A percentile compares a stretch with the other conserved stretches of the same genome.
Conservation (phyloP, 2,329 filamentous ascomycete genomes). For the Verticillium zaregamsianum region DNA sequence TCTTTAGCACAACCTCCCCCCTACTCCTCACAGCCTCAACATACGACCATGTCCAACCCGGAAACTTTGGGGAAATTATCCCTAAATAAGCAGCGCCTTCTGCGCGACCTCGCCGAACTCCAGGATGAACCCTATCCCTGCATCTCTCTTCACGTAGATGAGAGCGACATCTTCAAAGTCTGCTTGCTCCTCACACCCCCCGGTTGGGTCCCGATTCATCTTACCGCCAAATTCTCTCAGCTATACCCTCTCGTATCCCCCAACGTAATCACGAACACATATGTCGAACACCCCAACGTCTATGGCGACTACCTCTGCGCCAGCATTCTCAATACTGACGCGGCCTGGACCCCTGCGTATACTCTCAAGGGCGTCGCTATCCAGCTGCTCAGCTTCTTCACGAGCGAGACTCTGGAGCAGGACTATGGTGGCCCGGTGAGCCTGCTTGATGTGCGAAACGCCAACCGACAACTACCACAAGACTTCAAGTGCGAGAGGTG, state of each 20-base stretch:
- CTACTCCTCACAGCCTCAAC: neutral
- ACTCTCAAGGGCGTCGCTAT: slow-evolving; percentile 45
- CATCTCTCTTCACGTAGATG: slow-evolving; percentile 32
- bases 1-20: neutral
- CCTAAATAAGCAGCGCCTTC: slow-evolving; percentile 19
- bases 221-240: slow-evolving; percentile 30
- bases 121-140: slow-evolving; percentile 41
- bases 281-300: slow-evolving; percentile 41
- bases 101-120: slow-evolving; percentile 42
- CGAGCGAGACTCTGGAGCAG: slow-evolving; percentile 41
- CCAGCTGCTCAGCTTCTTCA: slow-evolving; percentile 48
- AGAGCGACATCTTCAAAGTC: slow-evolving; percentile 28
- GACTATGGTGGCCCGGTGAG: slow-evolving; percentile 17
- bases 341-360: slow-evolving; percentile 45
- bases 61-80: neutral
- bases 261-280: slow-evolving; percentile 32
- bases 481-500: slow-evolving; percentile 22
- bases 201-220: slow-evolving; percentile 33
- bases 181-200: slow-evolving; percentile 40
- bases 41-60: neutral
- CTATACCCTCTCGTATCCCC: slow-evolving; percentile 37
- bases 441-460: slow-evolving; percentile 20
- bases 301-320: slow-evolving; percentile 39
- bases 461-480: neutral
- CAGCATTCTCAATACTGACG: slow-evolving; percentile 34